phyloP scores from a whole-genome alignment of 1,284 basidiomycete species.

The Tilletia walkeri region DNA sequence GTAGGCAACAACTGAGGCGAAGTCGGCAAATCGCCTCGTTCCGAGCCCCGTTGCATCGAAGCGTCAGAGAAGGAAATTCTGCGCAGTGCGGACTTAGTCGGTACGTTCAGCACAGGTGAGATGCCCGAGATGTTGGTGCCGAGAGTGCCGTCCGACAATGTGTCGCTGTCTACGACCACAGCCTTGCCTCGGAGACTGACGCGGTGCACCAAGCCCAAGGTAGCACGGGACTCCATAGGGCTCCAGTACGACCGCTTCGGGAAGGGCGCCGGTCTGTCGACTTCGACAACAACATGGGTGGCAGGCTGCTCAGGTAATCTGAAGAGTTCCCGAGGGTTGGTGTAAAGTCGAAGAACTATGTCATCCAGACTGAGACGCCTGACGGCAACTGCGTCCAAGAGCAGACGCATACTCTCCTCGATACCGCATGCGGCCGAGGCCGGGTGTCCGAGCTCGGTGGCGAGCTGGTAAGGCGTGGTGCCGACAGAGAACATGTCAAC shows the following conservation, averaged over 20 bases:
- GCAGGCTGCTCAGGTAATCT: slow-evolving; percentile 79
- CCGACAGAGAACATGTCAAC: slow-evolving; percentile 94
- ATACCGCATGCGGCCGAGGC: slow-evolving; percentile 75
- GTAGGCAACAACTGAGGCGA: slow-evolving; percentile 23
- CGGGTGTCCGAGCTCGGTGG: slow-evolving; percentile 67
- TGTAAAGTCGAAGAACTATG: slow-evolving; percentile 75
- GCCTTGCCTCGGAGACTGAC: slow-evolving; percentile 91
- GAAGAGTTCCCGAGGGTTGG: slow-evolving; percentile 91
- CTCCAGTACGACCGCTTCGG: slow-evolving; percentile 69
- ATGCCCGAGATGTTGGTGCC: slow-evolving; percentile 80
- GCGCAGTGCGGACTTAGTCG: slow-evolving; percentile 16
- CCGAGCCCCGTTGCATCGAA: neutral
- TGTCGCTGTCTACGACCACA: slow-evolving; percentile 80
- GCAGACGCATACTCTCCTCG: slow-evolving; percentile 81
- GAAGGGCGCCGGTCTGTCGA: slow-evolving; percentile 74
- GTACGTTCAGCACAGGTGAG: slow-evolving; percentile 36
- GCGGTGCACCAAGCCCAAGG: slow-evolving; percentile 79
- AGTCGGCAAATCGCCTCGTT: neutral
- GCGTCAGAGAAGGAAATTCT: slow-evolving; percentile 12
- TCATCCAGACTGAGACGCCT: slow-evolving; percentile 79
- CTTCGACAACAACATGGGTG: slow-evolving; percentile 76
- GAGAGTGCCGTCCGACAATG: slow-evolving; percentile 64
- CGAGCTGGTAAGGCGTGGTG: slow-evolving; percentile 74
- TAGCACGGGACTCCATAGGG: slow-evolving; percentile 69
- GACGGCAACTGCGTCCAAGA: slow-evolving; percentile 80